Evolutionary conservation across 441 rosid genomes (phyloP).

Genomic region (Codiaeum variegatum): DNA sequence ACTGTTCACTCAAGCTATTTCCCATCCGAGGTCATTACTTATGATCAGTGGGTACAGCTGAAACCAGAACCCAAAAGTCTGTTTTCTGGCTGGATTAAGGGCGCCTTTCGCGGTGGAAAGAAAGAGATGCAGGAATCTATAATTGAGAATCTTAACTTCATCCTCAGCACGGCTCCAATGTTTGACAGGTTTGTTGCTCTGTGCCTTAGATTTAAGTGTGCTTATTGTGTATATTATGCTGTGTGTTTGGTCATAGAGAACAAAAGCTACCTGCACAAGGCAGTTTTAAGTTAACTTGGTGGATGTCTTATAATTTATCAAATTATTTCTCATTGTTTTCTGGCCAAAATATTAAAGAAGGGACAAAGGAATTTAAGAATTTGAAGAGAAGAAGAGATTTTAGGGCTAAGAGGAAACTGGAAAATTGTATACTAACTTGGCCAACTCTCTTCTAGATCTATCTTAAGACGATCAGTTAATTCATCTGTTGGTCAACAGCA

Average conservation of each 20-base stretch:
- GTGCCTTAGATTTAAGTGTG: conserved; percentile 8
- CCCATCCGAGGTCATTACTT: conserved; percentile 68
- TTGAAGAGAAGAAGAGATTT: neutral
- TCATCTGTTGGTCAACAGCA: neutral
- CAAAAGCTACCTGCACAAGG: too few relatives aligned
- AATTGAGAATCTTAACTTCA: conserved; percentile 60
- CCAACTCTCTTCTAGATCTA: neutral
- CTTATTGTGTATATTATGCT: conserved; percentile 2
- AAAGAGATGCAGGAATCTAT: conserved; percentile 85
- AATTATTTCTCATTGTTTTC: neutral
- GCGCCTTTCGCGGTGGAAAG: conserved; percentile 66
- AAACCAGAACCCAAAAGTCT: conserved; percentile 58
- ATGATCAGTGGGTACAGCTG: conserved; percentile 67
- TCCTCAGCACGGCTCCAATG: conserved; percentile 73
- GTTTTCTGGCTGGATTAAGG: conserved; percentile 80
- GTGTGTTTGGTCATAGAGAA: neutral
- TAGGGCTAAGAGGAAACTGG: neutral
- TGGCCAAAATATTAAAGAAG: neutral
- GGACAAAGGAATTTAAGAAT: neutral
- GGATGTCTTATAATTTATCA: neutral
- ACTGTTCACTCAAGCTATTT: conserved; percentile 44
- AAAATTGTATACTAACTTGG: neutral
- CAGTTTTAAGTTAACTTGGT: neutral
- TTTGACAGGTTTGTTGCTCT: conserved; percentile 66
- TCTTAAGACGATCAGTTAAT: neutral